Evolutionary conservation across 768 basidiomycete species (phyloP).

Genomic region (Exidia glandulosa): DNA sequence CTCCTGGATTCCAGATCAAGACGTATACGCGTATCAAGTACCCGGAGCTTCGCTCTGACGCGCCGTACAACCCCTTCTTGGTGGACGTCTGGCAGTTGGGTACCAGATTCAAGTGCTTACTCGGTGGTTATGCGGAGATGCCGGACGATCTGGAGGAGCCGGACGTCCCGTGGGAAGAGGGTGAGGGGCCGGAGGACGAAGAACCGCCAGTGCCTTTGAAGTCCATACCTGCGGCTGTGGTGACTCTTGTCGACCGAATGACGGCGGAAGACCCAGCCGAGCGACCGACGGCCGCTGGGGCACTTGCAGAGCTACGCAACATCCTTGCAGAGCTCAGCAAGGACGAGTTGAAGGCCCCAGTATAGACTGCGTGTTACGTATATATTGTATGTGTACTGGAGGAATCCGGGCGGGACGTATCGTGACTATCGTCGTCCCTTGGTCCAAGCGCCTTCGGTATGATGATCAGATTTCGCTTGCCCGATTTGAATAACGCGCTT

Average conservation of each 20-base stretch:
- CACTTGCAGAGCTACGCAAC: not conserved
- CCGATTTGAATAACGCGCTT: no score
- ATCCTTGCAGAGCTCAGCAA: not conserved
- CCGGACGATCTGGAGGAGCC: not conserved
- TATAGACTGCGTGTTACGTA: no score
- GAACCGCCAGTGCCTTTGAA: not conserved
- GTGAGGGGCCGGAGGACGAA: no score
- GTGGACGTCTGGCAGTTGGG: not conserved
- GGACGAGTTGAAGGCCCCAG: not conserved
- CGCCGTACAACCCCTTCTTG: not conserved
- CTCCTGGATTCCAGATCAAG: not conserved
- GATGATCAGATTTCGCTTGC: no score
- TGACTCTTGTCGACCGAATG: not conserved
- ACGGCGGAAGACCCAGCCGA: not conserved
- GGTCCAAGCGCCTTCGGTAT: no score
- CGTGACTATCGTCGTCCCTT: no score
- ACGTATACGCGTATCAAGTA: not conserved
- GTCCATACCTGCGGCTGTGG: not conserved
- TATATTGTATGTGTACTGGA: no score
- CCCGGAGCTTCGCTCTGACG: not conserved
- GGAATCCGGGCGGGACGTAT: no score
- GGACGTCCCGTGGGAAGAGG: not conserved
- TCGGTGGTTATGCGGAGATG: no score
- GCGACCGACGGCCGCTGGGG: not conserved
- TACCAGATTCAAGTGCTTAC: not conserved